Conservation (phyloP, 768 basidiomycete species). For the Naganishia vishniacii region DNA sequence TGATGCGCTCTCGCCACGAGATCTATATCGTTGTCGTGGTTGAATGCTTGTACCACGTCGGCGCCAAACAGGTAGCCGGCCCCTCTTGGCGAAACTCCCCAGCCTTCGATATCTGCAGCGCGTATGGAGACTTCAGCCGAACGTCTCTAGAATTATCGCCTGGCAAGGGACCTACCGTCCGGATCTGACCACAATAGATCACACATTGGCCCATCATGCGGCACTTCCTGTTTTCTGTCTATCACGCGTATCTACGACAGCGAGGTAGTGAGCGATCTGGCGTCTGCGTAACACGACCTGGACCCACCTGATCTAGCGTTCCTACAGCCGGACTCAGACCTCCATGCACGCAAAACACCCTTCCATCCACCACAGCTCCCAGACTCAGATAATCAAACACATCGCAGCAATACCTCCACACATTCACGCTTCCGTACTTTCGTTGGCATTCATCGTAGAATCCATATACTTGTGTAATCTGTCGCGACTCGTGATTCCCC, state of each 20-base stretch:
- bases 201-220: constrained; percentile 98
- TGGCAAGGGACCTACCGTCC: constrained; percentile 62
- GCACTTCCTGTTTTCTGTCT: constrained; percentile 94
- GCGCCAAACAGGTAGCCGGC: constrained; percentile 93
- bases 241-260: constrained; percentile 71
- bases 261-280: background rate
- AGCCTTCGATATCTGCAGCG: constrained; percentile 76
- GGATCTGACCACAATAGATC: constrained; percentile 99
- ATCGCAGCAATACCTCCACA: constrained; percentile 98
- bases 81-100: constrained; percentile 93
- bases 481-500: constrained; percentile 93
- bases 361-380: constrained; percentile 91
- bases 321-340: constrained; percentile 85
- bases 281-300: background rate
- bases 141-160: background rate
- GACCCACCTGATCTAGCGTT: constrained; percentile 75
- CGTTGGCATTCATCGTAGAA: constrained; percentile 83
- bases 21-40: constrained; percentile 77
- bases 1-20: constrained; percentile 95
- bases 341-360: constrained; percentile 96
- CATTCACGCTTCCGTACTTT: constrained; percentile 87
- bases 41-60: constrained; percentile 84
- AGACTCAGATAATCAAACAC: constrained; percentile 95
- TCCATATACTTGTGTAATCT: constrained; percentile 78
- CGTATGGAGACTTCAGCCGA: constrained; percentile 54